Evolutionary conservation across 495 filamentous ascomycete genomes (phyloP).

Genomic region (Daldinia vernicosa): DNA sequence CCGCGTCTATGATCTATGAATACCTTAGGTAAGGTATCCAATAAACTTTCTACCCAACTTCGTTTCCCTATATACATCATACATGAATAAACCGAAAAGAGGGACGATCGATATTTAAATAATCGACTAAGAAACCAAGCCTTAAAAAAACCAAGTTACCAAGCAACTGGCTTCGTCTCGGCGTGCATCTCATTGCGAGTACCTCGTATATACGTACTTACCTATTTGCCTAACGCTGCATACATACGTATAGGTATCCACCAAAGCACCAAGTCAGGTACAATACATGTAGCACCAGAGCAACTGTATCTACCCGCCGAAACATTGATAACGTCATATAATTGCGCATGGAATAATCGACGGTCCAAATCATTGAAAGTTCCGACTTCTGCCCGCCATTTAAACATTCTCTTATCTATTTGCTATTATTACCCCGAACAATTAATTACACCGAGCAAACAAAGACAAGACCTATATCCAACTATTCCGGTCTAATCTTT

Average conservation of each 20-base stretch:
- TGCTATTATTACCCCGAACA: background rate
- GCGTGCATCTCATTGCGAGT: background rate
- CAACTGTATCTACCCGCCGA: constrained; percentile 12
- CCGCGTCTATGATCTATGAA: background rate
- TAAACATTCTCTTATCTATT: constrained; percentile 16
- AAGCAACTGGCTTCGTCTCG: background rate
- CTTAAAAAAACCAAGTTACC: background rate
- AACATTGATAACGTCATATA: constrained; percentile 33
- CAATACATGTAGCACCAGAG: constrained; percentile 1
- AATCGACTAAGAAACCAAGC: background rate
- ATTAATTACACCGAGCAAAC: background rate
- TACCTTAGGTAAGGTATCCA: no score
- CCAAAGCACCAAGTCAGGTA: constrained; percentile 6
- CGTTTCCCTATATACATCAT: no score
- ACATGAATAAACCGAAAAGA: background rate
- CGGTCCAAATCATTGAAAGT: constrained; percentile 20
- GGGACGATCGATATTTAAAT: background rate
- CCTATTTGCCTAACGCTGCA: no score
- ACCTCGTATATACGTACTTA: background rate
- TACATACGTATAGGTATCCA: background rate
- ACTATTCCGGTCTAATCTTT: constrained; percentile 5
- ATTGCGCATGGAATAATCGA: constrained; percentile 21
- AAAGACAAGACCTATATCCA: background rate
- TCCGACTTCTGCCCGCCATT: constrained; percentile 10
- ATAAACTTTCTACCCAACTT: background rate